These are phyloP conservation scores for Metrosideros polymorpha DNA, from an alignment of 441 rosid species.

Conservation along the genomic window DNA sequence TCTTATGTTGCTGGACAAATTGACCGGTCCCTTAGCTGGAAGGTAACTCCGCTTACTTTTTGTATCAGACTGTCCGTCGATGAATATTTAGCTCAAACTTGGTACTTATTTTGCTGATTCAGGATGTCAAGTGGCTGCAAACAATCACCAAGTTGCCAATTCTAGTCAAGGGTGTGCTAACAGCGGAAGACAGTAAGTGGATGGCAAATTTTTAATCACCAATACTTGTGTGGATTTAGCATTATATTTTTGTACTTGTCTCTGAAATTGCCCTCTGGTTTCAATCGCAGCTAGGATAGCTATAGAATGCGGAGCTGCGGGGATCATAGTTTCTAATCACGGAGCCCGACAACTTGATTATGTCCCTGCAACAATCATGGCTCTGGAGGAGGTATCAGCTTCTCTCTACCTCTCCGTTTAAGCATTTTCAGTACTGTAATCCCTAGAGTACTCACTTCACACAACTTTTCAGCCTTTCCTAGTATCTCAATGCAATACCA, in stretches of 20 bases:
- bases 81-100: neutral
- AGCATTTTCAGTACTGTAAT: neutral
- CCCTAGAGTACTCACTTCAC: neutral
- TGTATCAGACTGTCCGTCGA: neutral
- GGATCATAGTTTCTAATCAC: conserved; percentile 91
- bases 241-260: neutral
- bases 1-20: conserved; percentile 84
- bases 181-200: conserved; percentile 77
- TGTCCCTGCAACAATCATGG: conserved; percentile 83
- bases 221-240: neutral
- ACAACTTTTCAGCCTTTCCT: neutral
- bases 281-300: conserved; percentile 60
- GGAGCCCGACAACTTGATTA: conserved; percentile 98
- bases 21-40: conserved; percentile 81
- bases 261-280: neutral
- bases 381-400: conserved; percentile 71
- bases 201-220: neutral
- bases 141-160: conserved; percentile 86
- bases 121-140: conserved; percentile 94
- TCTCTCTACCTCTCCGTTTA: neutral
- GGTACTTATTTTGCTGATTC: neutral
- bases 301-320: conserved; percentile 75
- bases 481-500: neutral
- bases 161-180: conserved; percentile 87
- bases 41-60: conserved; percentile 24